Percentiles rank a stretch among this genome's conserved stretches.
Conservation (phyloP, 2,329 filamentous ascomycete genomes). For the Trichoderma brevicompactum region DNA sequence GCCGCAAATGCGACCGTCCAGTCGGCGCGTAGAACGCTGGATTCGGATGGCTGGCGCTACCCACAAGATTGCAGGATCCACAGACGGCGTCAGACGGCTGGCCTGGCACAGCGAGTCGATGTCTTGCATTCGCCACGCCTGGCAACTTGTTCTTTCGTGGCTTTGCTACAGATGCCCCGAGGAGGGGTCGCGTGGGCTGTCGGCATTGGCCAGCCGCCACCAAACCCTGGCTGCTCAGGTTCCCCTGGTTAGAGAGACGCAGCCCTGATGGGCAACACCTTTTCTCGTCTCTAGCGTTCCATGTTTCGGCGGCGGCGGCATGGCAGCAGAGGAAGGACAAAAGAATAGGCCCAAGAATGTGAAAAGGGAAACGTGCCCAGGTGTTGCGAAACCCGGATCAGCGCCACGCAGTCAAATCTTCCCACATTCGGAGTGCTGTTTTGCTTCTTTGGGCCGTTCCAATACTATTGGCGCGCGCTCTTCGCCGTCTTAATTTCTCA, state of each 20-base stretch:
- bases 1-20: slow-evolving; percentile 38
- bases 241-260: slow-evolving; percentile 9
- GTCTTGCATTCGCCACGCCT: slow-evolving; percentile 41
- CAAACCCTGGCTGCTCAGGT: slow-evolving; percentile 4
- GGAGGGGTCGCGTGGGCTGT: slow-evolving; percentile 39
- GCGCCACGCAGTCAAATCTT: slow-evolving; percentile 19
- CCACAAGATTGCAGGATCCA: slow-evolving; percentile 44
- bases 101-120: slow-evolving; percentile 49
- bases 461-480: slow-evolving; percentile 23
- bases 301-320: slow-evolving; percentile 6
- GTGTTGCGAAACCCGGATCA: slow-evolving; percentile 13
- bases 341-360: not conserved
- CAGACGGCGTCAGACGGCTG: slow-evolving; percentile 45
- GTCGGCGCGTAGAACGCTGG: slow-evolving; percentile 43
- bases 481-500: not conserved
- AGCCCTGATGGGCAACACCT: not conserved
- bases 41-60: slow-evolving; percentile 45
- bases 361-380: slow-evolving; percentile 11
- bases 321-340: not conserved
- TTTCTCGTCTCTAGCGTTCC: not conserved
- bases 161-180: slow-evolving; percentile 38
- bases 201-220: slow-evolving; percentile 40
- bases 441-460: slow-evolving; percentile 24
- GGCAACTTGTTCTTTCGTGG: slow-evolving; percentile 26
- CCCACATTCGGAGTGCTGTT: slow-evolving; percentile 6